Conservation (phyloP, 441 rosid genomes). For the Gossypium davidsonii region DNA sequence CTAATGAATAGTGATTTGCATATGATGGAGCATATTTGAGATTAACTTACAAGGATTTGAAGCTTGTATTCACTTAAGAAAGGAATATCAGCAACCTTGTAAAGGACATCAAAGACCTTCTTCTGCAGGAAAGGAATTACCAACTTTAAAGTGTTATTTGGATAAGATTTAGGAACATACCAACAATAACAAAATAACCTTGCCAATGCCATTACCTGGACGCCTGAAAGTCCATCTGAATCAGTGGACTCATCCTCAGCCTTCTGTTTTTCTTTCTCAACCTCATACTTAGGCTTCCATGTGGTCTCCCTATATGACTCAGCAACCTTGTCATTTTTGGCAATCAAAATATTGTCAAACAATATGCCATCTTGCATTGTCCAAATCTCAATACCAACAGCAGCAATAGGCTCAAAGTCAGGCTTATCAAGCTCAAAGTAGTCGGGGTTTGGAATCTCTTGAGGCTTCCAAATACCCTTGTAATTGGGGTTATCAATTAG, state of each 20-base stretch:
- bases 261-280: constrained; percentile 78
- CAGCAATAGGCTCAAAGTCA: constrained; percentile 79
- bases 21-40: neutral
- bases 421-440: constrained; percentile 84
- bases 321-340: constrained; percentile 68
- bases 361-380: constrained; percentile 95
- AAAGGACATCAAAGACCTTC: constrained; percentile 66
- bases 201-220: neutral
- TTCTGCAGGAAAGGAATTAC: constrained; percentile 47
- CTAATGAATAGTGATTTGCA: neutral
- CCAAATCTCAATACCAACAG: constrained; percentile 95
- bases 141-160: neutral
- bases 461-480: constrained; percentile 94
- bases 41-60: constrained; percentile 53
- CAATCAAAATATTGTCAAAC: constrained; percentile 81
- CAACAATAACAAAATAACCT: constrained; percentile 1
- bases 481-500: constrained; percentile 88
- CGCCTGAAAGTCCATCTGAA: constrained; percentile 48
- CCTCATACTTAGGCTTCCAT: constrained; percentile 77
- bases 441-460: constrained; percentile 74
- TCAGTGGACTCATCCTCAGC: constrained; percentile 57
- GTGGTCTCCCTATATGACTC: constrained; percentile 42
- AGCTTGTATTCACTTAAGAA: constrained; percentile 61
- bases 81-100: constrained; percentile 76
- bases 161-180: neutral